Conservation (phyloP, 305 asterid species). For the Ajuga reptans region DNA sequence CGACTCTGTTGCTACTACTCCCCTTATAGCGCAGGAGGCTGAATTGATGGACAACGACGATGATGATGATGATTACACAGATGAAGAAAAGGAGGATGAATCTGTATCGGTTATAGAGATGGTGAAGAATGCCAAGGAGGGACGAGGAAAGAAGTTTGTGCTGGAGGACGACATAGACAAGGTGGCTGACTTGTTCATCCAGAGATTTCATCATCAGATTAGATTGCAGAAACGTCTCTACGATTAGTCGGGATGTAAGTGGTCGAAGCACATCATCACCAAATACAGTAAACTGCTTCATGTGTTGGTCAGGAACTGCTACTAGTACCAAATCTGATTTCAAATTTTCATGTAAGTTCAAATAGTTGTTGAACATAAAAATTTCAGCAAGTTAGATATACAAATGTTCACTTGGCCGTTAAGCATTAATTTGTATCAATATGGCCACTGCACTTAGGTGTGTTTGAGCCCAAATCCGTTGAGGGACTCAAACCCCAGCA, state of each 20-base stretch:
- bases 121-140: slow-evolving; percentile 15
- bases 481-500: too few species aligned
- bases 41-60: background rate
- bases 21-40: background rate
- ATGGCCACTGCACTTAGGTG: too few species aligned
- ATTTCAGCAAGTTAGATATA: too few species aligned
- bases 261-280: background rate
- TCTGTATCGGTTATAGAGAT: slow-evolving; percentile 12
- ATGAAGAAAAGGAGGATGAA: slow-evolving; percentile 8
- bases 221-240: slow-evolving; percentile 24
- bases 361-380: too few species aligned
- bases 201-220: slow-evolving; percentile 33
- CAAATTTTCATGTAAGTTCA: too few species aligned
- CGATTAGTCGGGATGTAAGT: background rate
- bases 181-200: slow-evolving; percentile 34
- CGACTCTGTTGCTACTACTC: background rate
- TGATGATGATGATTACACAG: background rate
- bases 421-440: too few species aligned
- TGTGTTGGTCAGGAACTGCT: background rate
- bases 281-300: background rate
- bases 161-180: slow-evolving; percentile 30
- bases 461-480: too few species aligned
- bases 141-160: slow-evolving; percentile 16
- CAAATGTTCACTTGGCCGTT: too few species aligned
- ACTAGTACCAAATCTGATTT: too few species aligned